These are phyloP conservation scores for Penicillium fuscoglaucum DNA, from an alignment of 2,329 filamentous ascomycete genomes.

Conservation along the genomic window DNA sequence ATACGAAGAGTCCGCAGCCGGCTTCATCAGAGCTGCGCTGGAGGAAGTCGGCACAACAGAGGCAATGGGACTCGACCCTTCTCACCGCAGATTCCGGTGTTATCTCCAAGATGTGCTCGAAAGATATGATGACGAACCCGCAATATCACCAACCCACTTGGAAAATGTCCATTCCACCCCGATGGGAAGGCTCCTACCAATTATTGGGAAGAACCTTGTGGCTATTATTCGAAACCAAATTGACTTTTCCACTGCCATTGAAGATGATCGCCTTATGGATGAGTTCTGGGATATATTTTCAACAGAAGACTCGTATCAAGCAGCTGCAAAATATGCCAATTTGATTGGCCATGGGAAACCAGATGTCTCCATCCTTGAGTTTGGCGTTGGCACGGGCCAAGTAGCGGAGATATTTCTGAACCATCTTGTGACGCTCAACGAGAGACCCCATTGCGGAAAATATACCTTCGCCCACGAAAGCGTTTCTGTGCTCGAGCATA, in stretches of 20 bases:
- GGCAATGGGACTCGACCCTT: neutral
- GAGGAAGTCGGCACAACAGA: neutral
- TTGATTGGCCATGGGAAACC: conserved; percentile 26
- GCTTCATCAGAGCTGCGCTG: conserved; percentile 7
- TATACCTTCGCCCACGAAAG: conserved; percentile 20
- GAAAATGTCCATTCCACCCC: neutral
- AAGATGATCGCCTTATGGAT: neutral
- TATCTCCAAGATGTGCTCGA: conserved; percentile 8
- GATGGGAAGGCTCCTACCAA: conserved; percentile 10
- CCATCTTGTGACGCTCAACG: neutral
- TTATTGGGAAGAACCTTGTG: conserved; percentile 14
- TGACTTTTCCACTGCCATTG: neutral
- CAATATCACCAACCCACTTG: neutral
- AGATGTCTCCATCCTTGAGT: conserved; percentile 26
- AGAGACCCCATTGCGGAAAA: conserved; percentile 9
- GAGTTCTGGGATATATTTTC: conserved; percentile 7
- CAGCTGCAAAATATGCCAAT: conserved; percentile 15
- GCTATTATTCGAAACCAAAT: conserved; percentile 6
- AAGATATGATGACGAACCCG: neutral
- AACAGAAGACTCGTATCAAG: conserved; percentile 4
- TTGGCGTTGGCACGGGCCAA: conserved; percentile 20
- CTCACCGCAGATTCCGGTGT: conserved; percentile 8
- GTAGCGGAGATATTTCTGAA: conserved; percentile 15
- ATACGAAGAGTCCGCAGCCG: neutral
- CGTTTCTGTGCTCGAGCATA: neutral